Percentiles rank a stretch among this genome's conserved stretches.
phyloP scores from a whole-genome alignment of 2,329 filamentous ascomycete species.

The Fusarium palustre region DNA sequence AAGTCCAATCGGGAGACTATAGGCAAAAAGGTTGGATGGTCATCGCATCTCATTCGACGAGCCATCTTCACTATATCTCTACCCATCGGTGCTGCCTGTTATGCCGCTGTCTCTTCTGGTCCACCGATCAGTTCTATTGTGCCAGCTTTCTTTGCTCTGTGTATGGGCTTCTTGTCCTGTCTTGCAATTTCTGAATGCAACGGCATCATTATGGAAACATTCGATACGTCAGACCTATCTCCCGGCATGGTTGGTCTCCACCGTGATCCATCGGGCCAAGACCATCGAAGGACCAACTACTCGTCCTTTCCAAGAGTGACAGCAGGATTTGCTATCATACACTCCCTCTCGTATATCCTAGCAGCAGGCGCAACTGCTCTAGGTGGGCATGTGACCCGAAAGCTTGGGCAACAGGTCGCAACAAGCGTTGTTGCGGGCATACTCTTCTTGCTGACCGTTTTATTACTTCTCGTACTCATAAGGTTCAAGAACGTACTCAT shows the following conservation, averaged over 20 bases:
- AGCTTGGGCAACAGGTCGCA: constrained; percentile 73
- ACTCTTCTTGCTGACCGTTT: constrained; percentile 71
- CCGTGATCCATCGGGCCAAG: constrained; percentile 55
- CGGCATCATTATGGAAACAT: constrained; percentile 83
- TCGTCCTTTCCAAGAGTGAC: constrained; percentile 80
- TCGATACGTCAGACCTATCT: constrained; percentile 83
- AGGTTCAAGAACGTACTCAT: constrained; percentile 76
- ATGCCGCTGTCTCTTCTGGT: constrained; percentile 74
- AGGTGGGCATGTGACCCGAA: constrained; percentile 74
- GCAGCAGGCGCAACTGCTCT: constrained; percentile 76
- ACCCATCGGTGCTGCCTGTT: constrained; percentile 74
- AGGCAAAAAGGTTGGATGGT: constrained; percentile 73
- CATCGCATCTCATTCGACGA: constrained; percentile 77
- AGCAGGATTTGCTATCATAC: constrained; percentile 77
- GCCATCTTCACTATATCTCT: constrained; percentile 74
- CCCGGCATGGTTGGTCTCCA: constrained; percentile 73
- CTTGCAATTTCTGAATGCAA: constrained; percentile 82
- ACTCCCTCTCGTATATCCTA: constrained; percentile 75
- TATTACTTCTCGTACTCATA: constrained; percentile 71
- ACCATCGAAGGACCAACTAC: constrained; percentile 72
- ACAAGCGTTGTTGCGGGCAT: constrained; percentile 77
- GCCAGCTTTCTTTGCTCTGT: constrained; percentile 73
- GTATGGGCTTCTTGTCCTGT: constrained; percentile 77
- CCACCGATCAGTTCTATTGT: constrained; percentile 69
- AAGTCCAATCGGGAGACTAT: constrained; percentile 76